Percentiles rank a stretch among this genome's conserved stretches.
Conservation (phyloP, 495 filamentous ascomycete species). For the Aspergillus conjunctus region DNA sequence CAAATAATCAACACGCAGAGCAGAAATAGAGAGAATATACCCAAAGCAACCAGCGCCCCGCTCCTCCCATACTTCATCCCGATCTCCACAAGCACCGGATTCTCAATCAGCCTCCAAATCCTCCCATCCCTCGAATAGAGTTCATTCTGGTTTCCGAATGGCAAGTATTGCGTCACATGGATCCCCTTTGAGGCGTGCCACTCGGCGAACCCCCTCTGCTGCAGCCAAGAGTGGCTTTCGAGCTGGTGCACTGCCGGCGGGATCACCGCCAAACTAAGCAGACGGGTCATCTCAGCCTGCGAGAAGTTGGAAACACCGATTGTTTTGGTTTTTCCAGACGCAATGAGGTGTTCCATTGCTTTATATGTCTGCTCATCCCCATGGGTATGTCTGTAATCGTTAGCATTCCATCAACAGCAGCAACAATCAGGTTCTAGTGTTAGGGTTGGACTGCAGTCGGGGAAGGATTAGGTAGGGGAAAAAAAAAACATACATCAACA, state of each 20-base stretch:
- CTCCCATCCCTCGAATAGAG: slow-evolving; percentile 54
- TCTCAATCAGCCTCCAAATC: slow-evolving; percentile 60
- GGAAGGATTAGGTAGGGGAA: too few species aligned
- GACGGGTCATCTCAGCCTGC: slow-evolving; percentile 64
- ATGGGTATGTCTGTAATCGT: neutral
- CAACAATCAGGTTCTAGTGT: too few species aligned
- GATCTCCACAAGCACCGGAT: slow-evolving; percentile 60
- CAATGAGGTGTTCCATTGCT: slow-evolving; percentile 63
- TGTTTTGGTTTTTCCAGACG: slow-evolving; percentile 57
- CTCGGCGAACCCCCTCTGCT: slow-evolving; percentile 59
- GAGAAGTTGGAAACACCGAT: slow-evolving; percentile 83
- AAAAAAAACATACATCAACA: slow-evolving; percentile 47
- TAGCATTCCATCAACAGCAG: neutral
- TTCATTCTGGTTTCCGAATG: slow-evolving; percentile 72
- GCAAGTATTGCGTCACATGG: slow-evolving; percentile 66
- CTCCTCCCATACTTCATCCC: slow-evolving; percentile 64
- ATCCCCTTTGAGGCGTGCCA: slow-evolving; percentile 59
- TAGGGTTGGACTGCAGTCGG: too few species aligned
- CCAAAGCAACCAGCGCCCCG: slow-evolving; percentile 63
- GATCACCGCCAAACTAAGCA: slow-evolving; percentile 61
- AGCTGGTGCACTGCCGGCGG: slow-evolving; percentile 69
- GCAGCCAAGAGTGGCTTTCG: slow-evolving; percentile 63
- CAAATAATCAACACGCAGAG: neutral
- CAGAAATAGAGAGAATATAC: slow-evolving; percentile 34
- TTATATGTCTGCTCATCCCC: slow-evolving; percentile 51